Conservation (phyloP, 345 rosid genomes). For the Physaria fendleri region DNA sequence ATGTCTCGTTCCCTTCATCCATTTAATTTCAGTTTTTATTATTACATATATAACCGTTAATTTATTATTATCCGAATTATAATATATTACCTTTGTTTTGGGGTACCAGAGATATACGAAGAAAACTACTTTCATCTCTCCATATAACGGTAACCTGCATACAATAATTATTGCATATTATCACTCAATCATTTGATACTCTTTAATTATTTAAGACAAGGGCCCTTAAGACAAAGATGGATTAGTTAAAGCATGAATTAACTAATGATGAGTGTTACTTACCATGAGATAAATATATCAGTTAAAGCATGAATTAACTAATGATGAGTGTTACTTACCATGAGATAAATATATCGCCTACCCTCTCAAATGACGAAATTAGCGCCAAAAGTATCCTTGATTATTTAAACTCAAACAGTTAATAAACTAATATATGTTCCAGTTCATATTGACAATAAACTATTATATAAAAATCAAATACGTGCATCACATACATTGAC, state of each 20-base stretch:
- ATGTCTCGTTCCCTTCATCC: slow-evolving; percentile 56
- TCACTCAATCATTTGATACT: background rate
- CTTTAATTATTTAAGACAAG: background rate
- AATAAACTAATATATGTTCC: background rate
- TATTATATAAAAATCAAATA: background rate
- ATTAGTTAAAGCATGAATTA: background rate
- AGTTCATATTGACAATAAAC: background rate
- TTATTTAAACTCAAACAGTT: background rate
- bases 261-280: slow-evolving; percentile 1
- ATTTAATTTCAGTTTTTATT: background rate
- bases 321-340: slow-evolving; percentile 43
- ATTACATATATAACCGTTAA: background rate
- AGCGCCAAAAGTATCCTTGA: slow-evolving; percentile 84
- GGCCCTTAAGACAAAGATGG: background rate
- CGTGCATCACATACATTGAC: slow-evolving; percentile 20
- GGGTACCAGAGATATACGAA: slow-evolving; percentile 87
- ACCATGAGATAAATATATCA: slow-evolving; percentile 77
- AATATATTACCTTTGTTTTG: slow-evolving; percentile 70
- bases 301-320: background rate
- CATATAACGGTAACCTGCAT: slow-evolving; percentile 82
- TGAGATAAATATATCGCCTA: slow-evolving; percentile 54
- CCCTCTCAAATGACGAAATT: slow-evolving; percentile 59
- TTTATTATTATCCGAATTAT: background rate
- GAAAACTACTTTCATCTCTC: slow-evolving; percentile 69
- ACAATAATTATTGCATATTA: background rate